Base-by-base conservation (phyloP, 352 stramenopile species). In the Pythium guiyangense region DNA sequence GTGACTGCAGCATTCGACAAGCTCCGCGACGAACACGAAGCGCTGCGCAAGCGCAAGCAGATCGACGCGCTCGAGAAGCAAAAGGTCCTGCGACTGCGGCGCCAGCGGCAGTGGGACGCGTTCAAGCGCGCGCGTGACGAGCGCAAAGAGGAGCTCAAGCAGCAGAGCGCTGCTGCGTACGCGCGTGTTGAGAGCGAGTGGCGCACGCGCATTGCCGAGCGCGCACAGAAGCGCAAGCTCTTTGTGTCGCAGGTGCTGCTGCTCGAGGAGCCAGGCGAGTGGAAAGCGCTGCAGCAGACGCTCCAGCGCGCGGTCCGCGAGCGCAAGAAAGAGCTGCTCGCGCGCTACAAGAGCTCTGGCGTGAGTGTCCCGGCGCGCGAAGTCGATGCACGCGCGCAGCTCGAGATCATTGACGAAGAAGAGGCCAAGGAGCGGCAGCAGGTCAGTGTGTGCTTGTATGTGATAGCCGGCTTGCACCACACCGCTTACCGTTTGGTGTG, bases 41-140 rank as follows among this genome's bases (percentile, higher is more conserved):
- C 39, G 11, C 2, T n/a, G 39, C 39, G 73, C 46, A 74, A 72
- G 37, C 60, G 72, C 27, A 67, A 73, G 25, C 62, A 67, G 22
- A 76, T 90, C 39, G 81, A 90, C 35, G 69, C 47, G 6, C 31
- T 70, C 1, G 76, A 91, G 54, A 91, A 89, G 42, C 63, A 78
- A 20, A 88, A 88, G 44, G 71, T 87, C 25, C 47, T 86, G 14
- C 73, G 61, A n/a, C 54, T 77, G 44, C 63, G 67, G 18, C 73
- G 81, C 0, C 73, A 87, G 48, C 74, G 79, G 2, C 64, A 83
- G 49, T 88, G 81, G 79, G 75, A 86, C 10, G 65, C 63, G 14
- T 86, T 88, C 37, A 77, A 84, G 49, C 50, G 29, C 6, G 60
- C 72, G 6, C 65, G 67, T 5, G 48, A 77, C 3, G 68, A 64